These are phyloP conservation scores for Penicillium sp. DNA, from an alignment of 2,329 filamentous ascomycete species.

Conservation along the genomic window DNA sequence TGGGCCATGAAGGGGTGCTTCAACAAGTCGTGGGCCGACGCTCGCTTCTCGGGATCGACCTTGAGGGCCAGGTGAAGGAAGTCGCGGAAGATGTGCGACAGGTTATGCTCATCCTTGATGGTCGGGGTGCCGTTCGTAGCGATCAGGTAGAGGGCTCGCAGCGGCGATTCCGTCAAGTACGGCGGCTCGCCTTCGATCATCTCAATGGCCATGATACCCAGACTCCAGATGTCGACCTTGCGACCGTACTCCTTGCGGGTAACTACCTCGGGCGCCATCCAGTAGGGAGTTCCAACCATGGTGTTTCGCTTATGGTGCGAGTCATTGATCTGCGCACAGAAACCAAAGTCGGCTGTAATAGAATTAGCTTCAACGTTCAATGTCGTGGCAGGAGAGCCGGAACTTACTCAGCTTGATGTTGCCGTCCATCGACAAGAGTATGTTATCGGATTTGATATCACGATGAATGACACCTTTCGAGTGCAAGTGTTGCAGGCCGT, in stretches of 20 bases:
- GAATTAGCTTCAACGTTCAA: constrained; percentile 22
- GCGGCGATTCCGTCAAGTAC: constrained; percentile 90
- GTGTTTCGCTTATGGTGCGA: constrained; percentile 95
- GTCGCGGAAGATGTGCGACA: constrained; percentile 80
- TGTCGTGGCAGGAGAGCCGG: not conserved
- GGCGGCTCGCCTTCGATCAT: constrained; percentile 99
- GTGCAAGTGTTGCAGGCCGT: constrained; percentile 89
- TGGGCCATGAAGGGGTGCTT: constrained; percentile 80
- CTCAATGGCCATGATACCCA: constrained; percentile 99
- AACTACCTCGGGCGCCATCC: constrained; percentile 99
- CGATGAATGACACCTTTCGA: constrained; percentile 98
- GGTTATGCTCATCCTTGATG: constrained; percentile 86
- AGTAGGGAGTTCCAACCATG: constrained; percentile 98
- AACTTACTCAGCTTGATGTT: constrained; percentile 93
- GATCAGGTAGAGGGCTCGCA: constrained; percentile 91
- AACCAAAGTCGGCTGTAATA: constrained; percentile 83
- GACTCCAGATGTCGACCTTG: constrained; percentile 97
- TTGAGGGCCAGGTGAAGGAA: constrained; percentile 91
- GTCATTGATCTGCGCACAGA: constrained; percentile 98
- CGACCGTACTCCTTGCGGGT: constrained; percentile 96
- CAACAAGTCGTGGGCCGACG: constrained; percentile 88
- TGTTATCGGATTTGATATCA: constrained; percentile 99
- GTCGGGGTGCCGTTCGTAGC: constrained; percentile 93
- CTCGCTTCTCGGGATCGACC: constrained; percentile 95
- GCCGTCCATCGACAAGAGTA: constrained; percentile 86